phyloP scores from a whole-genome alignment of 129 eudicot species.

The Erigeron canadensis region DNA sequence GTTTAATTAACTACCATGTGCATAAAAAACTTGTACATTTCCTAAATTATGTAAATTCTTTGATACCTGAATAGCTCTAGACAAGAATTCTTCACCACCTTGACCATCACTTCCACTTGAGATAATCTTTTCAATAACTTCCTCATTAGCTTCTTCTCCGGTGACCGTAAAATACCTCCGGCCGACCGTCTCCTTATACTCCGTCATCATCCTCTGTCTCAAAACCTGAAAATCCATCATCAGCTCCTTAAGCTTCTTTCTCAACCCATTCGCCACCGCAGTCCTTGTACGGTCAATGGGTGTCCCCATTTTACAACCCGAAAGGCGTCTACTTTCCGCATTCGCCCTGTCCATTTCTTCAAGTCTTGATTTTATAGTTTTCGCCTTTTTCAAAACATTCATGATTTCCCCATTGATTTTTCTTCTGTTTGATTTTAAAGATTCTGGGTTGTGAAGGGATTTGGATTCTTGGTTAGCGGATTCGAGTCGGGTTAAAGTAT shows the following conservation, averaged over 20 bases:
- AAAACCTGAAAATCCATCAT: slow-evolving; percentile 92
- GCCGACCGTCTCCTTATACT: slow-evolving; percentile 85
- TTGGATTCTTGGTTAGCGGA: slow-evolving; percentile 55
- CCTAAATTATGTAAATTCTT: not conserved
- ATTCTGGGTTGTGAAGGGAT: slow-evolving; percentile 66
- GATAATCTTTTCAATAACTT: slow-evolving; percentile 27
- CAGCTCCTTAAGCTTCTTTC: slow-evolving; percentile 84
- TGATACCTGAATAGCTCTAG: slow-evolving; percentile 78
- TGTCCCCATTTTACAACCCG: slow-evolving; percentile 38
- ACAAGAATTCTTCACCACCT: slow-evolving; percentile 71
- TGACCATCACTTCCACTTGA: slow-evolving; percentile 5
- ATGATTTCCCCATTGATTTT: slow-evolving; percentile 56
- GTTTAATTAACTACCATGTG: not conserved
- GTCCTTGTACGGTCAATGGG: slow-evolving; percentile 73
- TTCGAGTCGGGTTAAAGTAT: slow-evolving; percentile 45
- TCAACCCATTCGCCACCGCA: slow-evolving; percentile 84
- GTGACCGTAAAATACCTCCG: slow-evolving; percentile 82
- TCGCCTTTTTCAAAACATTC: slow-evolving; percentile 61
- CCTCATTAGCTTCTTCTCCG: slow-evolving; percentile 73
- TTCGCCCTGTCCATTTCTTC: too few relatives aligned
- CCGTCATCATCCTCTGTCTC: slow-evolving; percentile 82
- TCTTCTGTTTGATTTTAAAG: slow-evolving; percentile 49
- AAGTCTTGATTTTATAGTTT: not conserved
- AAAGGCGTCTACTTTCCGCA: too few relatives aligned
- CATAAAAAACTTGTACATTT: slow-evolving; percentile 2